Percentiles rank a stretch among this genome's conserved stretches.
Conservation (phyloP, 2,329 filamentous ascomycete genomes). For the Cercospora brassicicola region DNA sequence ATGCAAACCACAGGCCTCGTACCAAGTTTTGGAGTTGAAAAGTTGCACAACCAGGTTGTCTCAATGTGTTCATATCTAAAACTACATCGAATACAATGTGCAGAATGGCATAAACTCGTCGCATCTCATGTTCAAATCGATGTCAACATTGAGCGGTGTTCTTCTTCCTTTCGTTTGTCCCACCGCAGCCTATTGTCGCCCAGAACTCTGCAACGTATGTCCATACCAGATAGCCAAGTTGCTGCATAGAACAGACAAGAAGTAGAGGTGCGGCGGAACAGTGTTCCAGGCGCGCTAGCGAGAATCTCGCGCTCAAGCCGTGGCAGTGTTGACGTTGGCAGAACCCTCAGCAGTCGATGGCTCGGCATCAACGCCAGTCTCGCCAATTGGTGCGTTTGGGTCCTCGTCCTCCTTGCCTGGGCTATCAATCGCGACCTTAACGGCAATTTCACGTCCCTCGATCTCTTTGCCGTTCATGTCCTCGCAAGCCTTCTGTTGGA, state of each 20-base stretch:
- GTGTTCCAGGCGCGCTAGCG: slow-evolving; percentile 9
- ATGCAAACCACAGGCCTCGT: not conserved
- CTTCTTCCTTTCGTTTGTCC: slow-evolving; percentile 22
- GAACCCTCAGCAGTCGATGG: slow-evolving; percentile 41
- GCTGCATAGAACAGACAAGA: slow-evolving; percentile 18
- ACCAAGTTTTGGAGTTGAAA: not conserved
- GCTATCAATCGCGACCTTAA: slow-evolving; percentile 99
- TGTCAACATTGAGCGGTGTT: slow-evolving; percentile 22
- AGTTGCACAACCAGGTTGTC: slow-evolving; percentile 9
- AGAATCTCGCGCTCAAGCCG: slow-evolving; percentile 22
- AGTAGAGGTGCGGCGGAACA: slow-evolving; percentile 19
- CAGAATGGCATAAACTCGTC: slow-evolving; percentile 24
- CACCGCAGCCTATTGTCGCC: slow-evolving; percentile 14
- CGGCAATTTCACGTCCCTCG: slow-evolving; percentile 96
- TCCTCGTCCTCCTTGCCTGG: slow-evolving; percentile 95
- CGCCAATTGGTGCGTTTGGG: slow-evolving; percentile 49
- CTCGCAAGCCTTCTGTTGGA: slow-evolving; percentile 91
- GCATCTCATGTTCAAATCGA: slow-evolving; percentile 25
- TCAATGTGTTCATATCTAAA: slow-evolving; percentile 23
- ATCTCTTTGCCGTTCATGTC: slow-evolving; percentile 99
- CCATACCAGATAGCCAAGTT: slow-evolving; percentile 30
- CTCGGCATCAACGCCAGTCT: slow-evolving; percentile 34
- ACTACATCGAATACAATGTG: slow-evolving; percentile 33
- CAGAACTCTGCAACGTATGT: slow-evolving; percentile 22
- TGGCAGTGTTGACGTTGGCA: slow-evolving; percentile 36